Base-by-base conservation (phyloP, 495 filamentous ascomycete species). In the Acidiella bohemica region DNA sequence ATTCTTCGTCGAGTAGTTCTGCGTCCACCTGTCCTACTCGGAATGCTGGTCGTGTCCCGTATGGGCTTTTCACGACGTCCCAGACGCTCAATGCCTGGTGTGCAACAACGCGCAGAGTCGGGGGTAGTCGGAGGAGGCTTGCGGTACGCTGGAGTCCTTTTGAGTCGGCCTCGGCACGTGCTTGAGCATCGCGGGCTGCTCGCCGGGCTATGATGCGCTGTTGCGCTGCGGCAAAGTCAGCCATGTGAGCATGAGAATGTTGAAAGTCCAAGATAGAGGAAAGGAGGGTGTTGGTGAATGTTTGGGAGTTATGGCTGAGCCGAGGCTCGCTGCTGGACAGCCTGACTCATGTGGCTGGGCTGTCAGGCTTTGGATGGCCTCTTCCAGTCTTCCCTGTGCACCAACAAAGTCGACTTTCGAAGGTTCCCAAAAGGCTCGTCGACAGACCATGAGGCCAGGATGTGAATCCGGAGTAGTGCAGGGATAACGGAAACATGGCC, bases 1-100 rank as follows among this genome's bases (percentile, higher is more conserved):
- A 68, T 61, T 99, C 90, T 55, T 95, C 86, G 58, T 99, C 90
- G 28, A 99, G 64, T 23, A 99, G 63, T 56, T 96, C 92, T 18
- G 90, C 87, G 59, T 99, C 90, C 19, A 99, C 81, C 65, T 99
- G 90, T 5, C 88, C 86, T 9, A 99, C 92, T 28, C 90, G 76
- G 57, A 93, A 94, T 8, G 82, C 80, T 6, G 90, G 92, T 14
- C 72, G 64, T 16, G 79, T 87, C 18, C 83, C 83, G 45, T 84
- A 81, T 36, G 79, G 70, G n/a, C 75, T 78, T 21, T 68, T 75
- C 41, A 93, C 67, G 5, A 64, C 53, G 50, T 83, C 75, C 78
- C 81, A 93, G 49, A 0, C 73, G 68, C 5, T 72, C 68, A 32
- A 60, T 48, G 18, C 74, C 70, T 16, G 87, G 37, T 28, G 64